Percentiles rank a stretch among this genome's conserved stretches.
Conservation (phyloP, 1,139 yeast genomes). For the Blastobotrys aristatus region DNA sequence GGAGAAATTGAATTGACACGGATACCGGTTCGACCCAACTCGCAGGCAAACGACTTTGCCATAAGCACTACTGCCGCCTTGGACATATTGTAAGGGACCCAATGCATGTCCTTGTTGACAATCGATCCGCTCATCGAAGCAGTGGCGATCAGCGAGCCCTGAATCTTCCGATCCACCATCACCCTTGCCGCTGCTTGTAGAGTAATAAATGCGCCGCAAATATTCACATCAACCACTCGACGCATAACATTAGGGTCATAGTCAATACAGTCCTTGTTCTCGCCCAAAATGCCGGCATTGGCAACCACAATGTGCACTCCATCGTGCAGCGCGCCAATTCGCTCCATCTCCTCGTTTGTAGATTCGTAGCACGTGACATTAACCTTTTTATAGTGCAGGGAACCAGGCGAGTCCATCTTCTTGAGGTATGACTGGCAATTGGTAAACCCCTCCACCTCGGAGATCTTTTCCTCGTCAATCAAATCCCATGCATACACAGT, state of each 20-base stretch:
- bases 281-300: constrained; percentile 46
- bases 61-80: constrained; percentile 79
- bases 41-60: constrained; percentile 68
- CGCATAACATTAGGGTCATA: constrained; percentile 50
- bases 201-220: constrained; percentile 72
- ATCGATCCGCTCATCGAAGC: constrained; percentile 85
- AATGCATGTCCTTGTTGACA: constrained; percentile 76
- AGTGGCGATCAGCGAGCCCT: constrained; percentile 56
- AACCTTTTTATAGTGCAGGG: constrained; percentile 33
- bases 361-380: constrained; percentile 49
- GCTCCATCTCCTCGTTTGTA: constrained; percentile 52
- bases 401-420: constrained; percentile 42
- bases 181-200: constrained; percentile 54
- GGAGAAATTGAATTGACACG: constrained; percentile 77
- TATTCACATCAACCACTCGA: constrained; percentile 66
- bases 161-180: constrained; percentile 54
- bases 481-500: constrained; percentile 42
- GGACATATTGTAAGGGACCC: constrained; percentile 75
- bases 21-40: constrained; percentile 70
- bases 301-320: constrained; percentile 54
- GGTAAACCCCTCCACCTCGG: constrained; percentile 43
- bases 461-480: constrained; percentile 39
- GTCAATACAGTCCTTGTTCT: constrained; percentile 4
- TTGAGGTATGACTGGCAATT: constrained; percentile 66
- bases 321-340: constrained; percentile 64